phyloP scores from a whole-genome alignment of 805 yeast species.

The Geotrichum ghanense region DNA sequence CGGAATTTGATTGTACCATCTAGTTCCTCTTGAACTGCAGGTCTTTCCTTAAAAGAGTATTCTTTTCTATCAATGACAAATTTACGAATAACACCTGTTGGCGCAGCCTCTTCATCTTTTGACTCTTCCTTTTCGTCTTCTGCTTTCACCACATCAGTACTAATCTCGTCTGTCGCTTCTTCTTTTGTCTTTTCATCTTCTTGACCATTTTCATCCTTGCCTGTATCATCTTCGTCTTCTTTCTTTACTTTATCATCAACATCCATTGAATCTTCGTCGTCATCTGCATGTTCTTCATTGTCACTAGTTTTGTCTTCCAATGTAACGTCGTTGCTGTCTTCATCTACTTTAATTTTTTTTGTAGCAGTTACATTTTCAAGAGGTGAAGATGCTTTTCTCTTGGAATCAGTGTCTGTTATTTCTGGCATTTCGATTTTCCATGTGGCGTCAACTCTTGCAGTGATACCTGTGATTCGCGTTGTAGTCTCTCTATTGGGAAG shows the following conservation, averaged over 20 bases:
- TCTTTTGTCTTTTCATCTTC: constrained; percentile 13
- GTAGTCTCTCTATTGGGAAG: too few relatives aligned
- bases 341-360: too few relatives aligned
- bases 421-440: too few relatives aligned
- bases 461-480: too few relatives aligned
- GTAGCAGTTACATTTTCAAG: too few relatives aligned
- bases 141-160: too few relatives aligned
- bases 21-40: constrained; percentile 87
- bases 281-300: constrained; percentile 12
- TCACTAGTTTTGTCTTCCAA: too few relatives aligned
- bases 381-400: too few relatives aligned
- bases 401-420: too few relatives aligned
- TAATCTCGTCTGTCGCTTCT: constrained; percentile 19
- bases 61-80: constrained; percentile 66
- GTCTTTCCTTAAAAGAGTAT: constrained; percentile 81
- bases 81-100: constrained; percentile 26
- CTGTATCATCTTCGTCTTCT: constrained; percentile 7
- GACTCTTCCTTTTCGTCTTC: constrained; percentile 13
- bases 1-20: constrained; percentile 90
- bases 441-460: too few relatives aligned
- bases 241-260: constrained; percentile 4
- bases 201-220: constrained; percentile 13
- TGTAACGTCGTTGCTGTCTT: too few relatives aligned
- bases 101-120: constrained; percentile 17
- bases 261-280: constrained; percentile 21